Conservation (phyloP, 208 protist genomes). For the Polymyxa betae region DNA sequence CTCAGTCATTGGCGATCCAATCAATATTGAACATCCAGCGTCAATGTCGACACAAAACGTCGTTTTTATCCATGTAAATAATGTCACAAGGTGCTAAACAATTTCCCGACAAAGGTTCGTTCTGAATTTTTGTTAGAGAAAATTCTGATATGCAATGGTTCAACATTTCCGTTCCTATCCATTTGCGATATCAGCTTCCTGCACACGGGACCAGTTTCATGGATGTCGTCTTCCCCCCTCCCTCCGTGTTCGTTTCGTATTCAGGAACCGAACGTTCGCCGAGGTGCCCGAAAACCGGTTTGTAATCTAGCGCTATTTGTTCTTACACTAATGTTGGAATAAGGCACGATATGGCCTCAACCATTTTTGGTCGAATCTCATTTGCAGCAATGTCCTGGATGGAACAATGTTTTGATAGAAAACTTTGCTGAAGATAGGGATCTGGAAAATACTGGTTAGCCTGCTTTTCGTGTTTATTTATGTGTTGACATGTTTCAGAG, state of each 20-base stretch:
- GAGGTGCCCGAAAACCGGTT: neutral
- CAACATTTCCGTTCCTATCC: conserved; percentile 30
- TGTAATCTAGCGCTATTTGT: neutral
- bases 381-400: conserved; percentile 42
- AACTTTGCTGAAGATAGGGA: neutral
- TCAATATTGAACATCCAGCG: conserved; percentile 29
- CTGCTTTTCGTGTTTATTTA: neutral
- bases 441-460: neutral
- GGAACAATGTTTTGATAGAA: neutral
- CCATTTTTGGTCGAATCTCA: conserved; percentile 37
- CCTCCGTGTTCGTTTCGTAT: conserved; percentile 2
- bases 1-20: neutral
- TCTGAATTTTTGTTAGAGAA: neutral
- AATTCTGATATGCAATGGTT: neutral
- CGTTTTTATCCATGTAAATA: neutral
- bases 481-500: neutral
- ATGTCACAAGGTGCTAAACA: neutral
- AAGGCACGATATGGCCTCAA: conserved; percentile 26
- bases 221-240: neutral
- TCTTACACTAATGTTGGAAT: neutral
- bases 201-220: too few relatives aligned
- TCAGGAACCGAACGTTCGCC: neutral
- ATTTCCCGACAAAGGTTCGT: neutral
- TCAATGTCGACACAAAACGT: conserved; percentile 41
- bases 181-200: conserved; percentile 25